Percentiles rank a stretch among this genome's conserved stretches.
phyloP scores from a whole-genome alignment of 1,284 basidiomycete genomes.

The Apiotrichum gamsii region DNA sequence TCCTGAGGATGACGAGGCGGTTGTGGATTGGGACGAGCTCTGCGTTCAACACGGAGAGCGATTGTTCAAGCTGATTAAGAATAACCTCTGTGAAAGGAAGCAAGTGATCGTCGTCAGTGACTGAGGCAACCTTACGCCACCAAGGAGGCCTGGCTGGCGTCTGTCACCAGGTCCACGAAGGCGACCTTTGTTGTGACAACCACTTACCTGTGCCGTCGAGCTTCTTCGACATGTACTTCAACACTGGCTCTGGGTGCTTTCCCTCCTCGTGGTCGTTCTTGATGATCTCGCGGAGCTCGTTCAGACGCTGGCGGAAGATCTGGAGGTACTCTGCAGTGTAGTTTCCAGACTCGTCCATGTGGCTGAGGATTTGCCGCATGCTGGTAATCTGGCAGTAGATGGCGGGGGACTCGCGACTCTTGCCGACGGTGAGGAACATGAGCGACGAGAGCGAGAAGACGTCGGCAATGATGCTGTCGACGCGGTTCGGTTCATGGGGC shows the following conservation, averaged over 20 bases:
- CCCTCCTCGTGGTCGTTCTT: conserved; percentile 71
- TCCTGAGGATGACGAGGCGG: conserved; percentile 76
- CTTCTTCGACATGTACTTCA: conserved; percentile 82
- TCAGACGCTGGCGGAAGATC: conserved; percentile 73
- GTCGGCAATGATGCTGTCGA: conserved; percentile 87
- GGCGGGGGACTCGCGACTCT: conserved; percentile 83
- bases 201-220: conserved; percentile 82
- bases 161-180: background rate
- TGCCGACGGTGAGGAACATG: conserved; percentile 89
- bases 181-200: background rate
- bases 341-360: conserved; percentile 87
- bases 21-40: conserved; percentile 87
- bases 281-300: conserved; percentile 74
- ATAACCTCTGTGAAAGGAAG: conserved; percentile 57
- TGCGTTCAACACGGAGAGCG: conserved; percentile 72
- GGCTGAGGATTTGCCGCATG: conserved; percentile 88
- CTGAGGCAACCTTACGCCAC: background rate
- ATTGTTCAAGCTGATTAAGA: conserved; percentile 69
- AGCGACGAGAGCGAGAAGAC: conserved; percentile 86
- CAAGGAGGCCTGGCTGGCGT: background rate
- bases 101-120: background rate
- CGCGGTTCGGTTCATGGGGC: conserved; percentile 63
- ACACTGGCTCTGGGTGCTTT: conserved; percentile 79
- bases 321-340: conserved; percentile 84
- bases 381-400: conserved; percentile 90